Evolutionary conservation across 2,329 filamentous ascomycete genomes (phyloP), one percentile per base, ranked within the genome.

Genomic region (Diaporthe ampelina): DNA sequence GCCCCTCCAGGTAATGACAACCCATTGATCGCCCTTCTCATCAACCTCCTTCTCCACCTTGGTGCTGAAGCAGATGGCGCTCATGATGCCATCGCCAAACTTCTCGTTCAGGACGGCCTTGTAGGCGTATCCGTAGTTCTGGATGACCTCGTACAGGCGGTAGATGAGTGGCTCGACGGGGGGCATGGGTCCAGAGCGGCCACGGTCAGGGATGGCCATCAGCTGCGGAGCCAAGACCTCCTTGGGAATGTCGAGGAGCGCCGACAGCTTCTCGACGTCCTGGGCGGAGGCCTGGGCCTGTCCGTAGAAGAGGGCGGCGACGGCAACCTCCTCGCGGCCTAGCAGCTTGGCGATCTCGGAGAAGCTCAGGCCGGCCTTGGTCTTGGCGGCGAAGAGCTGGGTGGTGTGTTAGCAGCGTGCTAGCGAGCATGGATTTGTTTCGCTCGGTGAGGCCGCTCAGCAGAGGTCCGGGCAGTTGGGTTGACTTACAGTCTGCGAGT

Each of bases 21-120:
- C 95, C 95, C 95, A 98, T 9, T 93, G 88, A 70, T 90, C 89
- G 5, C 95, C 95, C 79, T 94, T 90, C 75, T 93, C 91, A 82
- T 98, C 96, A 1, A 92, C 92, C 89, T 98, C 96, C 89, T 97
- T 97, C 83, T 98, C 95, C 3, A 98, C 94, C 81, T 95, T 95
- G 0, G 95, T 97, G 70, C 91, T 94, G 83, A 98, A 98, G 21
- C 92, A 91, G 81, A 98, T 98, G 0, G 95, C 96, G 81, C 95
- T 97, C 96, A 98, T 98, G 81, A 98, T 98, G 1, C 96, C 96
- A 81, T 95, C 94, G 0, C 94, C 94, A 81, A 95, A 95, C 88
- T 98, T 98, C 89, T 98, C 96, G 79, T 98, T 98, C 83, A 98
- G 82, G 6, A 98, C 90, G 0, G 95, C 95, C 88, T 98, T 98